Evolutionary conservation across 257 asterid genomes (phyloP).

Genomic region (Linaria vulgaris): DNA sequence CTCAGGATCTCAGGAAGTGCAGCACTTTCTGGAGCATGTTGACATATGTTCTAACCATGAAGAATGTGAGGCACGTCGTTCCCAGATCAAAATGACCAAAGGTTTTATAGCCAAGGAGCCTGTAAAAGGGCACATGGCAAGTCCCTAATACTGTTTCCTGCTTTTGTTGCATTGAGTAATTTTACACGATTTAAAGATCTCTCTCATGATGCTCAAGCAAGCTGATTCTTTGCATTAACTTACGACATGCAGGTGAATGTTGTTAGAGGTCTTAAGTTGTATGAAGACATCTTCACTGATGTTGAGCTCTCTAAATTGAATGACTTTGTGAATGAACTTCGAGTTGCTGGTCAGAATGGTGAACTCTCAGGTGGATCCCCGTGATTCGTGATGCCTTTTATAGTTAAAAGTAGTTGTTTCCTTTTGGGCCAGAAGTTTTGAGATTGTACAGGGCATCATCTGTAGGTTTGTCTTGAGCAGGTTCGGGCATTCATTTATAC

Average conservation of each 20-base stretch:
- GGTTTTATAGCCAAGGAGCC: constrained; percentile 68
- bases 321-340: constrained; percentile 66
- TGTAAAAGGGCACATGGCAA: constrained; percentile 68
- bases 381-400: constrained; percentile 67
- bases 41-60: constrained; percentile 61
- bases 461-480: constrained; percentile 38
- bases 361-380: constrained; percentile 85
- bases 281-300: constrained; percentile 59
- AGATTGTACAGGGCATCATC: constrained; percentile 47
- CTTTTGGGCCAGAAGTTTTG: constrained; percentile 56
- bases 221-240: neutral
- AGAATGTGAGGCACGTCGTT: constrained; percentile 58
- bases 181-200: neutral
- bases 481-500: constrained; percentile 41
- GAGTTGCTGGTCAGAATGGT: constrained; percentile 74
- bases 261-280: constrained; percentile 78
- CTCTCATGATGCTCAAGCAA: neutral
- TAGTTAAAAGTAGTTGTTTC: constrained; percentile 47
- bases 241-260: constrained; percentile 62
- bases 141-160: constrained; percentile 17
- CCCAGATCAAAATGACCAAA: constrained; percentile 60
- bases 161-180: neutral
- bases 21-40: constrained; percentile 35
- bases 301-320: constrained; percentile 64
- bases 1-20: constrained; percentile 67